Evolutionary conservation across 495 filamentous ascomycete species (phyloP), one percentile per base, ranked within the genome.

Genomic region (Aspergillus indologenus): DNA sequence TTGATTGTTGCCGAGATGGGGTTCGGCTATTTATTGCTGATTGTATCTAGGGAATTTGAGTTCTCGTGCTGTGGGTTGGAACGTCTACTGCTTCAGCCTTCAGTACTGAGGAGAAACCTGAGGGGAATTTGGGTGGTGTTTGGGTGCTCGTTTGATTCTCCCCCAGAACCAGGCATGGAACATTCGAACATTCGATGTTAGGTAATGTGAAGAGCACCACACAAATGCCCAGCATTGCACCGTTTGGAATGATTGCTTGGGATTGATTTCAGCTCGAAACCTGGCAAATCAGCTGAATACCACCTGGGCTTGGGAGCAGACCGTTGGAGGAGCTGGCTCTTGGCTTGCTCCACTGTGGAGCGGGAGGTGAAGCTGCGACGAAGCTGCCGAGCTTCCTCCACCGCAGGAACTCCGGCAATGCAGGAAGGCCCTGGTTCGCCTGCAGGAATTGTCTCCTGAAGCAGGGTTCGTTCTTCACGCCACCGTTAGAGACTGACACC

Each of bases 401-500:
- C 12, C 34, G 12, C 34, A 40, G 12, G 12, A 40, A 40, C 34
- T 9, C 34, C 34, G 12, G 34, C 34, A 40, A 14, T 40, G 34
- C 3, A 40, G n/a, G n/a, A n/a, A n/a, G n/a, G n/a, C n/a, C n/a
- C 34, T 2, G 12, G 5, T 8, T 40, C 34, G 6, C 12, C 34
- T 15, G 34, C 34, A 40, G 12, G 12, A 15, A 11, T 11, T 8
- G 26, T 40, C 12, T 8, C 45, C 18, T 2, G 45, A 47, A 47
- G 45, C 19, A 47, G 19, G 1, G 19, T 22, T 21, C 19, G 19
- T 47, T 47, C 45, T 21, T 22, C 45, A 20, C 22, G 22, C 45
- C 45, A 21, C 18, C 22, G 45, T 47, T 20, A 47, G 45, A 47
- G 45, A 47, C 45, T 47, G 45, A 47, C n/a, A 47, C 45, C 45